These are phyloP conservation scores for Penicillium manginii DNA, from an alignment of 495 filamentous ascomycete species.

Conservation along the genomic window DNA sequence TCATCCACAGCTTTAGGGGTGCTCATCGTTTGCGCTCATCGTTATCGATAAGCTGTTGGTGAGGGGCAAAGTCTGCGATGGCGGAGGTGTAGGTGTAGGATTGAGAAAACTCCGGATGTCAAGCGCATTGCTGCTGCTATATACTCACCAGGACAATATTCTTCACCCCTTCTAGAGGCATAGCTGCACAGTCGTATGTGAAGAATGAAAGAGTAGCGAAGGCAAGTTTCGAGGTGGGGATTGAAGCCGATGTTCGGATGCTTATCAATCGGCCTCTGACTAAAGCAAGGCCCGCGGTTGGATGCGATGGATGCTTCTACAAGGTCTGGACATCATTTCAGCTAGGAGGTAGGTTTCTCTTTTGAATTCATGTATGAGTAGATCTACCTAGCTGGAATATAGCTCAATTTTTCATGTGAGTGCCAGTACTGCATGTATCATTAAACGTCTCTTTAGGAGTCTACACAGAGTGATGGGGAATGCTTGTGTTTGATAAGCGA, in stretches of 20 bases:
- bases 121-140: neutral
- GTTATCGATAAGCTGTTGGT: constrained; percentile 51
- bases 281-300: constrained; percentile 16
- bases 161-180: constrained; percentile 57
- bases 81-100: neutral
- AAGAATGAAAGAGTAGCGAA: constrained; percentile 5
- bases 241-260: constrained; percentile 40
- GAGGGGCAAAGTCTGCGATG: constrained; percentile 21
- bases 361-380: constrained; percentile 4
- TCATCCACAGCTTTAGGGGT: neutral
- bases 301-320: constrained; percentile 2
- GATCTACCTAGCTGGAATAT: neutral
- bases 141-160: constrained; percentile 54
- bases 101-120: neutral
- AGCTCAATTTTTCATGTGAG: neutral
- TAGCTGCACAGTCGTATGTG: constrained; percentile 20
- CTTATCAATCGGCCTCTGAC: constrained; percentile 48
- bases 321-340: neutral
- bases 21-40: constrained; percentile 4
- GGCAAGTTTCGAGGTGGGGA: constrained; percentile 10
- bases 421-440: constrained; percentile 2
- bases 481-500: neutral
- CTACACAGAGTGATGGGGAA: neutral
- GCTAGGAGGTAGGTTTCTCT: neutral
- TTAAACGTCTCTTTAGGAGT: neutral